Percentiles rank a stretch among this genome's conserved stretches.
Conservation (phyloP, 495 filamentous ascomycete species). For the Elaphomyces granulatus region DNA sequence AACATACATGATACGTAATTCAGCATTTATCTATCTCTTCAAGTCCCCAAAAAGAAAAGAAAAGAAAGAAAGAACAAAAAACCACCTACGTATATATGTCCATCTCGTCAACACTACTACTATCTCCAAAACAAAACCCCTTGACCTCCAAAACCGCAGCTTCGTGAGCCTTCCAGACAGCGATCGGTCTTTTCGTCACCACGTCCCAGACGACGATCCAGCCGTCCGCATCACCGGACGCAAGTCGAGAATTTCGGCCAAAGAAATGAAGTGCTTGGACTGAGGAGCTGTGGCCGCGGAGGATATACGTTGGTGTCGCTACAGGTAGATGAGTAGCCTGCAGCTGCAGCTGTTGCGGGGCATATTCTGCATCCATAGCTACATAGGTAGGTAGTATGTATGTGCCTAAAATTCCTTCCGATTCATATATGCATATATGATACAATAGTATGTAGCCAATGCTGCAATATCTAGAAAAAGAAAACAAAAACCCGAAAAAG, state of each 20-base stretch:
- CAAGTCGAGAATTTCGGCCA: conserved; percentile 54
- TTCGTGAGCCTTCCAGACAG: conserved; percentile 81
- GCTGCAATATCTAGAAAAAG: no score
- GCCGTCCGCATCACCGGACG: conserved; percentile 82
- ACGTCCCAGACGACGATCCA: conserved; percentile 82
- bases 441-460: no score
- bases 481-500: no score
- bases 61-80: conserved; percentile 1
- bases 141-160: conserved; percentile 61
- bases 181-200: conserved; percentile 62
- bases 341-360: neutral
- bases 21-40: neutral
- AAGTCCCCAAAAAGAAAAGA: neutral
- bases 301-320: conserved; percentile 66
- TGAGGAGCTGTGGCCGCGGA: conserved; percentile 72
- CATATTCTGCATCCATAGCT: no score
- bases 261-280: conserved; percentile 70
- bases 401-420: no score
- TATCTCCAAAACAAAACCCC: conserved; percentile 24
- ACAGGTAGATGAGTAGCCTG: conserved; percentile 32
- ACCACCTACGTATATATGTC: conserved; percentile 51
- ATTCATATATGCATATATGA: no score
- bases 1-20: conserved; percentile 2
- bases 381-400: no score
- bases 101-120: conserved; percentile 26